phyloP scores from a whole-genome alignment of 495 filamentous ascomycete species.

The Aspergillus diversus region DNA sequence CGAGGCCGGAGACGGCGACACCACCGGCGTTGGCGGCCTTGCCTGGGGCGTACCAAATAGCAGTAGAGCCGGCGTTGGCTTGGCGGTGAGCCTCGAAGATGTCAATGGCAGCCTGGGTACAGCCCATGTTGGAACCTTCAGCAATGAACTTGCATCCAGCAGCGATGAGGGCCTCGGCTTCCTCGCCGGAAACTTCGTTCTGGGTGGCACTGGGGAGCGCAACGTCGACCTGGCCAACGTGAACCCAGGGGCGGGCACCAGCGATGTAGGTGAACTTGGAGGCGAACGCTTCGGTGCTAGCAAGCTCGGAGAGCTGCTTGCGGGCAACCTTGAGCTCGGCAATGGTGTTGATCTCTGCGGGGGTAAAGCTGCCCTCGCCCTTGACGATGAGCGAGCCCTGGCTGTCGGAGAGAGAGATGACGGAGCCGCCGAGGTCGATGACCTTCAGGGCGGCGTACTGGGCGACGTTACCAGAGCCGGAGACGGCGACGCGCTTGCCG shows the following conservation, averaged over 20 bases:
- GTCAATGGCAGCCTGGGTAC: constrained; percentile 93
- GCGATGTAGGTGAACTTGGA: constrained; percentile 84
- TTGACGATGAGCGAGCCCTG: constrained; percentile 80
- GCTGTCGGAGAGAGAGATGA: constrained; percentile 93
- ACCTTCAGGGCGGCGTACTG: constrained; percentile 97
- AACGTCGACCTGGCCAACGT: constrained; percentile 86
- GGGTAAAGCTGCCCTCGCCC: constrained; percentile 66
- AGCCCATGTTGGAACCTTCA: constrained; percentile 99
- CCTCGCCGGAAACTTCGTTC: constrained; percentile 92
- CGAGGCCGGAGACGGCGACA: constrained; percentile 95
- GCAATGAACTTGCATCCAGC: constrained; percentile 84
- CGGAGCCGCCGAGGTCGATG: constrained; percentile 91
- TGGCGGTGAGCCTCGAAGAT: constrained; percentile 84
- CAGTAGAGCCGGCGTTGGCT: constrained; percentile 63
- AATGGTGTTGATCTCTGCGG: constrained; percentile 76
- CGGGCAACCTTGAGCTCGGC: constrained; percentile 84
- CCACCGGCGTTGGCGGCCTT: constrained; percentile 95
- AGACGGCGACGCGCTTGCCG: constrained; percentile 94
- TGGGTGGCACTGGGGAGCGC: constrained; percentile 93
- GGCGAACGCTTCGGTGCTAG: constrained; percentile 52
- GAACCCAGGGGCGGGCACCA: constrained; percentile 87
- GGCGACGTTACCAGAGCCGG: constrained; percentile 96
- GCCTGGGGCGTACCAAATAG: constrained; percentile 96
- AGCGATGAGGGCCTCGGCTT: constrained; percentile 79
- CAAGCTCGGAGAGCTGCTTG: constrained; percentile 72